Conservation (phyloP, 2,329 filamentous ascomycete species). For the Fusarium luffae region DNA sequence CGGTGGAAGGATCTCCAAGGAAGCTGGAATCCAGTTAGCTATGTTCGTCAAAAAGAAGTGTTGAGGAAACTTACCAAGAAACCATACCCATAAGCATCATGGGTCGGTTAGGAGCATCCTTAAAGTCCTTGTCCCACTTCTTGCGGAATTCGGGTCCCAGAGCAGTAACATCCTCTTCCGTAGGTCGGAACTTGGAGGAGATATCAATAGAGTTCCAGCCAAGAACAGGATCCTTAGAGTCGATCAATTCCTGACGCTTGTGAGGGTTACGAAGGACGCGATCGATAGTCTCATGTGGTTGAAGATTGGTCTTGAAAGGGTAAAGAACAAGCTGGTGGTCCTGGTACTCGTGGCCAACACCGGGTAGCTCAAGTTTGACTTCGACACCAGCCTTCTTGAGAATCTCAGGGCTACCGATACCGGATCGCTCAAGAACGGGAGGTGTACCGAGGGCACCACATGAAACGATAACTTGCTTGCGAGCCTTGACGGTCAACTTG, state of each 20-base stretch:
- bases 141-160: conserved; percentile 64
- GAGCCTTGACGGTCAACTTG: conserved; percentile 41
- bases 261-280: conserved; percentile 61
- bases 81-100: conserved; percentile 56
- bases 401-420: conserved; percentile 64
- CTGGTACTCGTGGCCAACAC: conserved; percentile 65
- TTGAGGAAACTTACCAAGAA: conserved; percentile 37
- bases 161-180: conserved; percentile 61
- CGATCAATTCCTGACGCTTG: conserved; percentile 58
- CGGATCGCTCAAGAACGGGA: conserved; percentile 69
- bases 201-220: conserved; percentile 70
- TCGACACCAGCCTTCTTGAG: conserved; percentile 60
- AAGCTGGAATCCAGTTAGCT: conserved; percentile 44
- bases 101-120: conserved; percentile 55
- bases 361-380: conserved; percentile 59
- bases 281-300: conserved; percentile 57
- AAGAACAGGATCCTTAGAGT: conserved; percentile 60
- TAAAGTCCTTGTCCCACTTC: conserved; percentile 67
- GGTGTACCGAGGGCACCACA: conserved; percentile 65
- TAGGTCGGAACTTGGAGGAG: conserved; percentile 66
- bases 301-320: conserved; percentile 56
- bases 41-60: fast-evolving
- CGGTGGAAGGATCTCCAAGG: conserved; percentile 54
- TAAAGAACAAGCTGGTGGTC: conserved; percentile 67
- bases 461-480: conserved; percentile 48